Conservation (phyloP, 2,329 filamentous ascomycete species). For the Chaetomium strumarium region DNA sequence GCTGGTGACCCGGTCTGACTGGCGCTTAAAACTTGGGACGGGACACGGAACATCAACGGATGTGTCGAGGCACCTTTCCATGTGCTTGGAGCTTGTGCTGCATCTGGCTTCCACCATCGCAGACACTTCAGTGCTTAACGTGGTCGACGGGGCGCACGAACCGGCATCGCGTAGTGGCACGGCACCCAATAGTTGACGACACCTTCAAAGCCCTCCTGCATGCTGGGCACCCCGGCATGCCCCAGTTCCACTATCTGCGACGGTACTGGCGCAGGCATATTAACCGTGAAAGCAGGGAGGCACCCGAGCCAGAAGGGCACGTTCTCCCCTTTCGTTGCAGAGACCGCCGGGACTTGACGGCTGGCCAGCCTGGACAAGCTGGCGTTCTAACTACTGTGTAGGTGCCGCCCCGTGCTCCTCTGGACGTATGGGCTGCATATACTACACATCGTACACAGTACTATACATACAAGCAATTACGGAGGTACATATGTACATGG, state of each 20-base stretch:
- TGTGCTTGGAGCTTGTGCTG: conserved; percentile 3
- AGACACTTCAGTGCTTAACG: not conserved
- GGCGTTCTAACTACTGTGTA: too few species aligned
- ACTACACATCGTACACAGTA: too few species aligned
- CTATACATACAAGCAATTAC: too few species aligned
- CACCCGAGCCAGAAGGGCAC: not conserved
- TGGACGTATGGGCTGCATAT: not conserved
- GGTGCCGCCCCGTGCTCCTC: conserved; percentile 22
- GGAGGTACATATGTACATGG: too few species aligned
- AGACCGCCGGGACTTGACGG: not conserved
- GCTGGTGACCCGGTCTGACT: not conserved
- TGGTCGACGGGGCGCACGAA: conserved; percentile 12
- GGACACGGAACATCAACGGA: conserved; percentile 12
- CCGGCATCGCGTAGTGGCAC: conserved; percentile 1
- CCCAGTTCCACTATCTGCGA: conserved; percentile 15
- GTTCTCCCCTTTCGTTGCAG: not conserved
- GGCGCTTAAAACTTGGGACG: conserved; percentile 6
- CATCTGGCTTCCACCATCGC: not conserved
- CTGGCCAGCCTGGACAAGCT: not conserved
- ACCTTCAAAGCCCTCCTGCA: conserved; percentile 4
- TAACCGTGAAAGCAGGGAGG: conserved; percentile 16
- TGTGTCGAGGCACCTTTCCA: conserved; percentile 12
- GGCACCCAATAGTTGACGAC: conserved; percentile 12
- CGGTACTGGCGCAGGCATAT: conserved; percentile 21
- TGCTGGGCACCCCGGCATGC: conserved; percentile 6